Base-by-base conservation (phyloP, 83 land plant genomes). In the Isoetes engelmannii region DNA sequence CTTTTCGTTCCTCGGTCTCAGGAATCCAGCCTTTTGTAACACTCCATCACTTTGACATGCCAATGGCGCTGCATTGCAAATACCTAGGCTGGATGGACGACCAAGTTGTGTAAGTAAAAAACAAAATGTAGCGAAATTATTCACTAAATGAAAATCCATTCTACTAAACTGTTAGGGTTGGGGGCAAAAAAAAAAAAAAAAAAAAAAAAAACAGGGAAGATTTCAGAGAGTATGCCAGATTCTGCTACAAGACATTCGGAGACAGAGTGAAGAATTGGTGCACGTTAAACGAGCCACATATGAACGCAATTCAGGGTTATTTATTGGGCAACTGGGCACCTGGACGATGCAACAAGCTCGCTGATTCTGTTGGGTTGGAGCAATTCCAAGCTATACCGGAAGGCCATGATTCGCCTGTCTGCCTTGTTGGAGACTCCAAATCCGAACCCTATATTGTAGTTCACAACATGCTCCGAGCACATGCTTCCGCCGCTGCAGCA, bases 221-320 rank as follows among this genome's bases (percentile, higher is more conserved):
- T 12, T 59, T 12, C 20, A 7, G 4, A 59, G 62, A 1, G 28
- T 59, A 59, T 19, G 62, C 62, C 10, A 37, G 28, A 18, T 18
- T 42, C 28, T 59, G 62, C 28, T 59, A 18, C 28, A 18, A 20
- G 10, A 7, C 62, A 18, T 59, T 59, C 19, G 62, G 62, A 18
- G 62, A 59, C 62, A 59, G 62, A 59, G 62, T 59, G 10, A 59
- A 59, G 19, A 20, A 59, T 42, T 59, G 62, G 62, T 19, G 18
- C 28, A 59, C 62, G 12, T 59, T 59, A 8, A 59, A 59, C 28
- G 62, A 59, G 62, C 62, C 62, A 18, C 62, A 18, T 7, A 18
- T 42, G 8, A 18, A 18, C 20, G 28, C 28, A 18, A 12, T 42
- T 19, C 9, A 20, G 19, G 62, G 62, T 0, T 59, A 59, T 19